Base-by-base conservation (phyloP, 192 early-diverging fungal genomes). In the Backusella australiensis region DNA sequence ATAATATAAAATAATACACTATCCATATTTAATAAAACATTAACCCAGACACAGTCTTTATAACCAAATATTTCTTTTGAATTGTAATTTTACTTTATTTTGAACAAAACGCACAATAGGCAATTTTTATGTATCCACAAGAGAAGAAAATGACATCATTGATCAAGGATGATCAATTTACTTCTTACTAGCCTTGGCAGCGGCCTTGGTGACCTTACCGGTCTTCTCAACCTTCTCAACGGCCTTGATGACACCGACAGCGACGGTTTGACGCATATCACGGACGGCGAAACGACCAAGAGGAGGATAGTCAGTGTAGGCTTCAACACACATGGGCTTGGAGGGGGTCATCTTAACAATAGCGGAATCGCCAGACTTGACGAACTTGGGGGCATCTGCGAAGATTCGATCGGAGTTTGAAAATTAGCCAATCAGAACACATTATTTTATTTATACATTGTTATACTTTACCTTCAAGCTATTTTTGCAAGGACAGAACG, bases 181-280 rank as follows among this genome's bases (percentile, higher is more conserved):
- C 83, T 94, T 94, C 91, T 94, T 94, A 78, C 83, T 79, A 80
- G 89, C 91, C 87, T 93, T 94, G 79, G 70, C 85, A 75, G 88
- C 93, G 74, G 93, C 89, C 87, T 94, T 93, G 87, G 93, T 92
- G 82, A 84, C 84, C 90, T 94, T 94, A 77, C 88, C 88, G 19
- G 85, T 38, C 83, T 93, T 92, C 35, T 93, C 94, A 77, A 89
- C 88, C 89, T 96, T 96, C 80, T 91, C 89, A 76, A 96, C 95
- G 72, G 83, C 59, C 93, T 98, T 98, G 88, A 98, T 95, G 88
- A 98, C 94, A 90, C 96, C 96, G 83, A 98, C 95, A 77, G 96
- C 96, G 77, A 98, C 95, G 84, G 96, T 98, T 85, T 96, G 95
- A 88, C 96, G 89, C 95, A 97, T 96, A 81, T 98, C 96, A 93